Percentiles rank a stretch among this genome's conserved stretches.
These are phyloP conservation scores for Zasmidium cellare DNA, from an alignment of 2,329 filamentous ascomycete genomes.

Conservation along the genomic window DNA sequence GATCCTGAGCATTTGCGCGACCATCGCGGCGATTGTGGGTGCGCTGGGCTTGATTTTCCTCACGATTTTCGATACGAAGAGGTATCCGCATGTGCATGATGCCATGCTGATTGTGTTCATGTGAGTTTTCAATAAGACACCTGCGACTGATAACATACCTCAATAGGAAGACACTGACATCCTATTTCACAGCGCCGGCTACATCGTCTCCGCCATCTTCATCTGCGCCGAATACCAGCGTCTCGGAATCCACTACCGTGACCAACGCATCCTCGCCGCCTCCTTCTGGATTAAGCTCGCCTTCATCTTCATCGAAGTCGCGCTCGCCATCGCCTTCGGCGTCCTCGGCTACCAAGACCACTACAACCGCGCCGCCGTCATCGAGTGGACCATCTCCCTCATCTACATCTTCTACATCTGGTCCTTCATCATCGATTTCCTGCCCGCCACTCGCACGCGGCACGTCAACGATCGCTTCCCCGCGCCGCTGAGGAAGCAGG, in stretches of 20 bases:
- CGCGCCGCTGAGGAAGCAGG: constrained; percentile 34
- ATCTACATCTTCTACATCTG: constrained; percentile 87
- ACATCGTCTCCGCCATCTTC: constrained; percentile 81
- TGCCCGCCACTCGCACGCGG: constrained; percentile 70
- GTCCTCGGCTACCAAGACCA: constrained; percentile 34
- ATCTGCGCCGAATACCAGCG: constrained; percentile 89
- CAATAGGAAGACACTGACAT: too few species aligned
- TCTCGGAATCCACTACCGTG: constrained; percentile 75
- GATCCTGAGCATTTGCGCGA: constrained; percentile 59
- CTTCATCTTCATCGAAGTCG: constrained; percentile 80
- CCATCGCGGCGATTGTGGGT: constrained; percentile 70
- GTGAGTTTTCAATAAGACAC: constrained; percentile 28
- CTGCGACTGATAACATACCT: too few species aligned
- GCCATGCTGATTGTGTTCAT: constrained; percentile 82
- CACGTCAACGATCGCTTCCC: constrained; percentile 37
- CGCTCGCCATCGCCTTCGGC: constrained; percentile 72
- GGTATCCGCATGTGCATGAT: constrained; percentile 67
- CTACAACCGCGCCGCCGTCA: constrained; percentile 70
- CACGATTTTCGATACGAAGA: constrained; percentile 79
- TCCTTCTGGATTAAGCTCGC: constrained; percentile 86
- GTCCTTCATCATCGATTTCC: constrained; percentile 77
- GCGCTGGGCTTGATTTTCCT: constrained; percentile 79
- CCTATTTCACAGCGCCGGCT: constrained; percentile 56
- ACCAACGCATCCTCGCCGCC: constrained; percentile 69
- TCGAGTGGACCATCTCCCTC: constrained; percentile 80